Evolutionary conservation across 1,139 yeast species (phyloP), one percentile per base, ranked within the genome.

Genomic region (Yamadazyma spencermartinsiae): DNA sequence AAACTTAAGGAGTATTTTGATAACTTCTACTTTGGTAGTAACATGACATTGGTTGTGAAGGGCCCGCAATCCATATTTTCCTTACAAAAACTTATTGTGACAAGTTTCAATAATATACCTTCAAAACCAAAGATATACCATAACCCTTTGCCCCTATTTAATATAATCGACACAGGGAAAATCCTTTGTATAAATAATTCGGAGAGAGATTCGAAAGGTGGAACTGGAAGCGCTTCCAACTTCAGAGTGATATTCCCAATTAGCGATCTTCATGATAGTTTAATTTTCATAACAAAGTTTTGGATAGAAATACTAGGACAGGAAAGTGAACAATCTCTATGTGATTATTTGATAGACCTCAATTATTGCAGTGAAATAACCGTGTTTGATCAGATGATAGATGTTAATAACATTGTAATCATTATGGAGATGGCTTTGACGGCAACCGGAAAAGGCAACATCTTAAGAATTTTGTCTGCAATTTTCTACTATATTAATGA

Each of bases 251-350:
- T 68, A 2, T 72, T 74, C 46, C 80, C 81, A 0, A 37, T 60
- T 3, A 36, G 34, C 31, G 39, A 45, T 4, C 35, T 48, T 4
- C 38, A 43, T 23, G 44, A 46, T 19, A 37, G 40, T 14, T 17
- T 46, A 3, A 37, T 53, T 6, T 56, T 68, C 17, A 69, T 63
- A 34, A 58, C 62, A 18, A 58, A 58, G 12, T 56, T 71, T 4
- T 81, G 86, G 85, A 67, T 80, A 38, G 74, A 74, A 37, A 36
- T 82, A 0, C 57, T 82, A 32, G 90, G 90, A 0, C 83, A 79
- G 51, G 90, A 84, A 57, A 58, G 64, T 2, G 40, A 49, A 2
- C 72, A 72, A 0, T 76, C 87, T 0, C 58, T 69, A 26, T 68
- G 66, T 48, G 55, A 61, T 35, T 58, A 45, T 39, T 58, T 73